Conservation (phyloP, 768 basidiomycete genomes). For the Amanita molliuscula region DNA sequence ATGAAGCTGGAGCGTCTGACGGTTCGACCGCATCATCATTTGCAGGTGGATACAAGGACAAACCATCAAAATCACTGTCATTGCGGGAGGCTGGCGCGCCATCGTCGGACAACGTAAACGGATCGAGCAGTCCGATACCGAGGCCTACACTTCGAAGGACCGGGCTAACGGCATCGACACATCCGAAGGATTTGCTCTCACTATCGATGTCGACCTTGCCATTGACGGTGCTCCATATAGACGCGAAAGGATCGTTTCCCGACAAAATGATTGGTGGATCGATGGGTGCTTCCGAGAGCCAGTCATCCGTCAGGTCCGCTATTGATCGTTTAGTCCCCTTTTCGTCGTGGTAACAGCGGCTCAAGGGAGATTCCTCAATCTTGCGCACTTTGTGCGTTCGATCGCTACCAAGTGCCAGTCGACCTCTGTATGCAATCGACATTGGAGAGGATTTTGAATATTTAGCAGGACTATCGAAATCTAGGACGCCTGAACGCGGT, state of each 20-base stretch:
- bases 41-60: slow-evolving; percentile 19
- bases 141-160: slow-evolving; percentile 39
- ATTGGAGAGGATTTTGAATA: slow-evolving; percentile 21
- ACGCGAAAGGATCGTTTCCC: slow-evolving; percentile 35
- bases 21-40: slow-evolving; percentile 18
- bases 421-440: slow-evolving; percentile 27
- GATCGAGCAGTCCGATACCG: slow-evolving; percentile 44
- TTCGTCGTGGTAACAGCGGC: slow-evolving; percentile 17
- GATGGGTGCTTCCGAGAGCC: slow-evolving; percentile 26
- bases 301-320: slow-evolving; percentile 30
- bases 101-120: slow-evolving; percentile 33
- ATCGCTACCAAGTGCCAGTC: slow-evolving; percentile 22
- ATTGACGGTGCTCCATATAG: slow-evolving; percentile 24
- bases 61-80: slow-evolving; percentile 23
- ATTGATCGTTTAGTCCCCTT: slow-evolving; percentile 19
- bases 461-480: slow-evolving; percentile 22
- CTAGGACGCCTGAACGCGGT: slow-evolving; percentile 12
- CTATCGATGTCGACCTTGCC: neutral
- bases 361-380: slow-evolving; percentile 39
- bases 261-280: slow-evolving; percentile 13
- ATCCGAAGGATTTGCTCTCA: slow-evolving; percentile 16
- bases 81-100: slow-evolving; percentile 10
- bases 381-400: slow-evolving; percentile 15
- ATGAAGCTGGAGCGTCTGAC: slow-evolving; percentile 10
- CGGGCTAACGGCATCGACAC: slow-evolving; percentile 40